Evolutionary conservation across 352 stramenopile species (phyloP).

Genomic region (Aphanomyces invadans): DNA sequence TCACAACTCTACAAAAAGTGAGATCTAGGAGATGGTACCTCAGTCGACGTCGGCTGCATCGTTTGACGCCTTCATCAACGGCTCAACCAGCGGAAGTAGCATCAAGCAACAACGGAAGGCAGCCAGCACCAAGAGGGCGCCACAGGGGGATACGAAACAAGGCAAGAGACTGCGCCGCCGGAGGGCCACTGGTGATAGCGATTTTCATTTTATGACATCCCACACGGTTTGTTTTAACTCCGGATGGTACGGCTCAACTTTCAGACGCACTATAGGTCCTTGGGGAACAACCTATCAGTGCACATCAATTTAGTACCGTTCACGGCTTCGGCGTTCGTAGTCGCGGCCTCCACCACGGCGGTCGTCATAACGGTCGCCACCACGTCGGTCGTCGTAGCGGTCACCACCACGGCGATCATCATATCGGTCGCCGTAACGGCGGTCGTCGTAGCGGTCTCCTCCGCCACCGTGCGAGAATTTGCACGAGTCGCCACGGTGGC

Average conservation of each 20-base stretch:
- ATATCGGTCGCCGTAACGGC: constrained; percentile 19
- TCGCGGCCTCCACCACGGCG: background rate
- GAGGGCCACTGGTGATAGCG: background rate
- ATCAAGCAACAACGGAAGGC: background rate
- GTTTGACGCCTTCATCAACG: too few relatives aligned
- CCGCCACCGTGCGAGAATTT: constrained; percentile 22
- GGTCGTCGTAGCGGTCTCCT: constrained; percentile 18
- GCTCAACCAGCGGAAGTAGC: background rate
- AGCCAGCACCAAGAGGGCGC: background rate
- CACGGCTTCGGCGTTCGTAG: constrained; percentile 23
- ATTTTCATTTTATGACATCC: constrained; percentile 18
- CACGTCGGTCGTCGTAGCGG: constrained; percentile 23
- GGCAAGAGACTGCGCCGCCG: background rate
- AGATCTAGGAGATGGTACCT: background rate
- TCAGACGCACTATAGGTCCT: constrained; percentile 5
- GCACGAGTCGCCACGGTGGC: constrained; percentile 25
- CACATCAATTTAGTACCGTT: constrained; percentile 16
- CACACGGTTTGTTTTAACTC: constrained; percentile 9
- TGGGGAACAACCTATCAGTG: background rate
- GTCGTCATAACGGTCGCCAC: constrained; percentile 18
- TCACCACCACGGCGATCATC: constrained; percentile 23
- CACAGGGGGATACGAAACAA: background rate
- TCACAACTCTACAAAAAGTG: background rate
- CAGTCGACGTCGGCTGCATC: too few relatives aligned
- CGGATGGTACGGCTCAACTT: background rate